These are phyloP conservation scores for Petunia secreta DNA, from an alignment of 257 asterid species.

Conservation along the genomic window DNA sequence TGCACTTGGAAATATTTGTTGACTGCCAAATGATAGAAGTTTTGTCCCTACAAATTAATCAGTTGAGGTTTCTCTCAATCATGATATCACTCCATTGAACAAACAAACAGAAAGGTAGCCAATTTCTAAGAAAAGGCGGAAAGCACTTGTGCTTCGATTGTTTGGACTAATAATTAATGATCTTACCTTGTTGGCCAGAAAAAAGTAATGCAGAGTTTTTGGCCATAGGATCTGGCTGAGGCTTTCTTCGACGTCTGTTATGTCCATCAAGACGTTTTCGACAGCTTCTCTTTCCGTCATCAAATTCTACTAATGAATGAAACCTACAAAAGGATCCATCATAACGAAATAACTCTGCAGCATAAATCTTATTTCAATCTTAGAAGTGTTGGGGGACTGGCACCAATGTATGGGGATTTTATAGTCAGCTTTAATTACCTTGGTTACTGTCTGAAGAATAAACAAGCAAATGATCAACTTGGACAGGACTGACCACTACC, in stretches of 20 bases:
- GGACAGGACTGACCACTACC: background rate
- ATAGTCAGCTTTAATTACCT: background rate
- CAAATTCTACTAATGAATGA: constrained; percentile 84
- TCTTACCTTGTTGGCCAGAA: constrained; percentile 45
- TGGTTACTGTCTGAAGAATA: background rate
- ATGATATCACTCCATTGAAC: background rate
- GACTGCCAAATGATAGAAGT: constrained; percentile 55
- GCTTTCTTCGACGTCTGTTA: constrained; percentile 86
- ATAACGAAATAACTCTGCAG: background rate
- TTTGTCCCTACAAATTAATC: constrained; percentile 43
- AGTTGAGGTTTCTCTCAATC: background rate
- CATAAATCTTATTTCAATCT: background rate
- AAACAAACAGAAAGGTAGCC: background rate
- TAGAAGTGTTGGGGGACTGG: background rate
- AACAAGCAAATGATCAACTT: background rate
- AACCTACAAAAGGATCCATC: constrained; percentile 51
- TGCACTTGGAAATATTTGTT: constrained; percentile 47
- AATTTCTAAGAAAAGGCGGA: constrained; percentile 21
- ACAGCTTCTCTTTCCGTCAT: constrained; percentile 90
- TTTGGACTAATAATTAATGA: background rate
- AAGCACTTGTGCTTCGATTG: background rate
- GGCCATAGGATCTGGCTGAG: constrained; percentile 63
- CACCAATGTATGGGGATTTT: background rate
- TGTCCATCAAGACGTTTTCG: constrained; percentile 93
- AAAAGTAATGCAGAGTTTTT: constrained; percentile 47